Evolutionary conservation across 495 filamentous ascomycete species (phyloP).

Genomic region (Aspergillus saccharolyticus): DNA sequence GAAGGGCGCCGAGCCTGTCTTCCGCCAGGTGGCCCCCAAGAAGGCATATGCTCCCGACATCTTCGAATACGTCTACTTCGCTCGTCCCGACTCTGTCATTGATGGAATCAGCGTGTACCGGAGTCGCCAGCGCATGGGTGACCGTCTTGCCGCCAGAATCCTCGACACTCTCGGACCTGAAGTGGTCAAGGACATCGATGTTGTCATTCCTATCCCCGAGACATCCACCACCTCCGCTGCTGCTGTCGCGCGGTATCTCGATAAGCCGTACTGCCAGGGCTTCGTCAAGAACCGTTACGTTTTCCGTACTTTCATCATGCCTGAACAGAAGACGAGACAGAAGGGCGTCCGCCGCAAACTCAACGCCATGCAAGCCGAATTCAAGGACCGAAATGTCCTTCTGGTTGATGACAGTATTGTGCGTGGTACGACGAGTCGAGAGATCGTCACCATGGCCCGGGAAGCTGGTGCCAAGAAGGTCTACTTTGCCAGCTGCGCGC

Average conservation of each 20-base stretch:
- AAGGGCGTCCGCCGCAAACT: slow-evolving; percentile 57
- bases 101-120: slow-evolving; percentile 90
- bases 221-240: slow-evolving; percentile 82
- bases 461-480: slow-evolving; percentile 90
- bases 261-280: slow-evolving; percentile 76
- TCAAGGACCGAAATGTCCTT: slow-evolving; percentile 76
- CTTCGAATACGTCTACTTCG: slow-evolving; percentile 77
- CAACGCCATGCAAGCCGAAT: slow-evolving; percentile 82
- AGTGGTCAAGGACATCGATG: slow-evolving; percentile 78
- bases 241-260: slow-evolving; percentile 67
- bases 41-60: slow-evolving; percentile 85
- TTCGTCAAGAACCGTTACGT: slow-evolving; percentile 97
- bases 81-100: slow-evolving; percentile 83
- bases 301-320: slow-evolving; percentile 95
- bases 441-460: slow-evolving; percentile 90
- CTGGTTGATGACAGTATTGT: slow-evolving; percentile 94
- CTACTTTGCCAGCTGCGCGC: slow-evolving; percentile 83
- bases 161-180: slow-evolving; percentile 66
- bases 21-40: slow-evolving; percentile 68
- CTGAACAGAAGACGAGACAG: slow-evolving; percentile 76
- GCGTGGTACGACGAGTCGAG: slow-evolving; percentile 81
- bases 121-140: slow-evolving; percentile 88
- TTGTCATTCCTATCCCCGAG: slow-evolving; percentile 85
- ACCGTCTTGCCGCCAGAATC: slow-evolving; percentile 77
- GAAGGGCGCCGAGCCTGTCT: slow-evolving; percentile 68